phyloP scores from a whole-genome alignment of 192 early-diverging fungal genomes.

The Blastocladiella britannica region DNA sequence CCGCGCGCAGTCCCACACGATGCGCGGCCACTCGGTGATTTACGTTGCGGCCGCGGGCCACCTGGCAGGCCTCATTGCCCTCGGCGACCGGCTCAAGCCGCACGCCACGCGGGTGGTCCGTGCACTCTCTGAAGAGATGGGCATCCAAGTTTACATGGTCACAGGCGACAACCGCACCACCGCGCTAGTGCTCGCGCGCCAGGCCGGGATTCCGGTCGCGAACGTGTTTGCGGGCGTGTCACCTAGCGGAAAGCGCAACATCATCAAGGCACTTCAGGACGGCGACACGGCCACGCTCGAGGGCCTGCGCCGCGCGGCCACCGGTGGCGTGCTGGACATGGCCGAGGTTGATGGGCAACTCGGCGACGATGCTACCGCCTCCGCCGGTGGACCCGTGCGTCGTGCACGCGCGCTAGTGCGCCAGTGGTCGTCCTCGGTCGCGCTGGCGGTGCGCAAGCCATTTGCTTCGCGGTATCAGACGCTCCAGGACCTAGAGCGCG shows the following conservation, averaged over 20 bases:
- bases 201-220: conserved; percentile 44
- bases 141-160: conserved; percentile 65
- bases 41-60: conserved; percentile 40
- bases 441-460: too few species aligned
- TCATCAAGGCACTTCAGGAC: conserved; percentile 54
- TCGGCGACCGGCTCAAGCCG: conserved; percentile 69
- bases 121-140: conserved; percentile 43
- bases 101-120: conserved; percentile 49
- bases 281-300: too few species aligned
- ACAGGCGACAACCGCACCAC: conserved; percentile 82
- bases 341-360: too few species aligned
- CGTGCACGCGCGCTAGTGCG: too few species aligned
- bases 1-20: conserved; percentile 21
- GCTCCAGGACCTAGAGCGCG: too few species aligned
- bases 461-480: too few species aligned
- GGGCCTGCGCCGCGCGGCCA: too few species aligned
- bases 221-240: conserved; percentile 77
- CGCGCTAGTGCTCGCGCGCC: conserved; percentile 55
- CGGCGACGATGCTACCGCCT: too few species aligned
- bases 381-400: too few species aligned
- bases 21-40: conserved; percentile 55
- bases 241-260: conserved; percentile 65
- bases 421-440: too few species aligned
- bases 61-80: conserved; percentile 45
- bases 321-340: too few species aligned